Percentiles rank a stretch among this genome's conserved stretches.
phyloP scores from a whole-genome alignment of 345 rosid genomes.

The Conringia planisiliqua region DNA sequence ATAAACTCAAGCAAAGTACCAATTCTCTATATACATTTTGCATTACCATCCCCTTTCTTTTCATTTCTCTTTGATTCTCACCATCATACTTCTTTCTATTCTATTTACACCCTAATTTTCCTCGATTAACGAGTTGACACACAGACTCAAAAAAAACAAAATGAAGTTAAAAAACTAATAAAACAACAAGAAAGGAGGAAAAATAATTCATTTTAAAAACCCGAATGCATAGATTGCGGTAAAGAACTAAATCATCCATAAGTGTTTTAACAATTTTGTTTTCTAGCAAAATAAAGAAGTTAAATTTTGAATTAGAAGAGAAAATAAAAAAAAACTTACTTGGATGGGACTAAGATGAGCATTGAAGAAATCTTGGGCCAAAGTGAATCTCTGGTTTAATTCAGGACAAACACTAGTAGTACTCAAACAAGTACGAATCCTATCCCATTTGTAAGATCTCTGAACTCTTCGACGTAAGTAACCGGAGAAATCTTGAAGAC shows the following conservation, averaged over 20 bases:
- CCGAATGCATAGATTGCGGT: not conserved
- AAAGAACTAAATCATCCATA: not conserved
- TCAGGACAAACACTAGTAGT: slow-evolving; percentile 63
- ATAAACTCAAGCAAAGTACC: slow-evolving; percentile 20
- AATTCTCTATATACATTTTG: not conserved
- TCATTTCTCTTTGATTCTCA: not conserved
- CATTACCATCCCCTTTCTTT: not conserved
- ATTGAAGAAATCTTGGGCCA: slow-evolving; percentile 89
- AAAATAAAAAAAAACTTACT: slow-evolving; percentile 34
- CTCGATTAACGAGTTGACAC: not conserved
- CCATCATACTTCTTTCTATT: not conserved
- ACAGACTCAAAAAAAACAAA: not conserved
- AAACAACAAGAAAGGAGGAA: not conserved
- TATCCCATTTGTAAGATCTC: slow-evolving; percentile 77
- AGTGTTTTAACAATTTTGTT: not conserved
- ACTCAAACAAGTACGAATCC: slow-evolving; percentile 65
- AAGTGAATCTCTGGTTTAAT: slow-evolving; percentile 66
- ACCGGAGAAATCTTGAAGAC: slow-evolving; percentile 68
- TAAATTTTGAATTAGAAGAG: not conserved
- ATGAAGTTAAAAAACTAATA: not conserved
- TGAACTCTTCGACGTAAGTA: slow-evolving; percentile 74
- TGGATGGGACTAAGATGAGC: slow-evolving; percentile 74
- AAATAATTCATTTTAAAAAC: not conserved
- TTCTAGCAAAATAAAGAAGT: too few relatives aligned
- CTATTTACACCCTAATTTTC: not conserved